Percentiles rank a stretch among this genome's conserved stretches.
phyloP scores from a whole-genome alignment of 139 green algal genomes.

The Picochlorum costavermella region DNA sequence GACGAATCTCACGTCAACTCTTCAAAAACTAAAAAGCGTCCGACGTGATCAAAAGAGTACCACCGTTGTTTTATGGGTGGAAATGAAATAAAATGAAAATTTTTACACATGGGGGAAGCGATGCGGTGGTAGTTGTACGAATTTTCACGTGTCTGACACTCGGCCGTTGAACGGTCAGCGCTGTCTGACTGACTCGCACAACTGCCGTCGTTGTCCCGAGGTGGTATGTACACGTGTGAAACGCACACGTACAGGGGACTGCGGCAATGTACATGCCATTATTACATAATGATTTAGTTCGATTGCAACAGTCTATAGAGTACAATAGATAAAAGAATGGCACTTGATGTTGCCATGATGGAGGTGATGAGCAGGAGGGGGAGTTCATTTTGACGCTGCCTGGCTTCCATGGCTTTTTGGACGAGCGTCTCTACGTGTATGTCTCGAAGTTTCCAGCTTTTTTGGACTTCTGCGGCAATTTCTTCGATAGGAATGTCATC shows the following conservation, averaged over 20 bases:
- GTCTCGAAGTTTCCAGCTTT: slow-evolving; percentile 46
- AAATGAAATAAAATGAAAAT: too few relatives aligned
- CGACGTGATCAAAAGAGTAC: too few relatives aligned
- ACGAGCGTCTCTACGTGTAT: slow-evolving; percentile 62
- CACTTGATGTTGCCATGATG: slow-evolving; percentile 44
- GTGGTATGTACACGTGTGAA: background rate
- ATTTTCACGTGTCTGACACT: too few relatives aligned
- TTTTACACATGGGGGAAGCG: too few relatives aligned
- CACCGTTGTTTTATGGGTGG: too few relatives aligned
- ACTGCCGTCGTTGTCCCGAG: too few relatives aligned
- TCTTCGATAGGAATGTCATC: slow-evolving; percentile 74
- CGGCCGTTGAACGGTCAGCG: too few relatives aligned
- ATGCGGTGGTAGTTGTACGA: too few relatives aligned
- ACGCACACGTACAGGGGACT: background rate
- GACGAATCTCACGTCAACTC: too few relatives aligned
- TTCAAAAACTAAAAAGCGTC: too few relatives aligned
- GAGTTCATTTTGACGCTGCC: slow-evolving; percentile 27
- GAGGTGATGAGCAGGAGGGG: slow-evolving; percentile 67
- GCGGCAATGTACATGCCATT: background rate
- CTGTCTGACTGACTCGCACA: too few relatives aligned
- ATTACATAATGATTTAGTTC: background rate
- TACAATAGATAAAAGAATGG: slow-evolving; percentile 63
- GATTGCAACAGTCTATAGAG: slow-evolving; percentile 32
- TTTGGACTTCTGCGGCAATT: slow-evolving; percentile 69
- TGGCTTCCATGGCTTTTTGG: slow-evolving; percentile 43